Evolutionary conservation across 1,284 basidiomycete genomes (phyloP).

Genomic region (Exobasidium cylindrosporum): DNA sequence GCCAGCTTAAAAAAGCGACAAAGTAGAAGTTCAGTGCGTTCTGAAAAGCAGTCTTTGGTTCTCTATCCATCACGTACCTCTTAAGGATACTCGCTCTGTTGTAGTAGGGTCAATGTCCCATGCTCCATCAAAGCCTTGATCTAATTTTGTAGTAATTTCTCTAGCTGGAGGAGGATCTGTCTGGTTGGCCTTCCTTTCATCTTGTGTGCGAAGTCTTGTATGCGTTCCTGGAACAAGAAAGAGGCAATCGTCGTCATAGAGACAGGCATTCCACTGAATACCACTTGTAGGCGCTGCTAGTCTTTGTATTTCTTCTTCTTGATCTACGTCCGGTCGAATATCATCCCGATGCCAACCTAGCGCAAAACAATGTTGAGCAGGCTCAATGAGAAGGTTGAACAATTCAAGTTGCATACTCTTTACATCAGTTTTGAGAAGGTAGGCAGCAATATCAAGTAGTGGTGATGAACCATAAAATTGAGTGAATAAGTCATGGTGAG

Average conservation of each 20-base stretch:
- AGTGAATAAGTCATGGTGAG: conserved; percentile 57
- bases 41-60: background rate
- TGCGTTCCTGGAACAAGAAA: conserved; percentile 73
- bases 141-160: background rate
- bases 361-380: conserved; percentile 67
- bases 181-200: conserved; percentile 57
- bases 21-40: conserved; percentile 38
- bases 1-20: conserved; percentile 57
- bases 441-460: conserved; percentile 33
- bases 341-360: conserved; percentile 81
- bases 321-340: conserved; percentile 64
- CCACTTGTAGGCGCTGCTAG: conserved; percentile 68
- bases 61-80: conserved; percentile 59
- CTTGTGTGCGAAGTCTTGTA: conserved; percentile 62
- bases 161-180: conserved; percentile 26
- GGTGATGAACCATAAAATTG: conserved; percentile 28
- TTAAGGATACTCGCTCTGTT: conserved; percentile 65
- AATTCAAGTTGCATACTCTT: conserved; percentile 61
- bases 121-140: conserved; percentile 50
- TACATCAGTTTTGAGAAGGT: conserved; percentile 19
- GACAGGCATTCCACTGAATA: conserved; percentile 79
- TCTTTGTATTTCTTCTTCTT: conserved; percentile 66
- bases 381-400: conserved; percentile 77
- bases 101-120: conserved; percentile 62
- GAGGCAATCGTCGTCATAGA: conserved; percentile 72